phyloP scores from a whole-genome alignment of 352 stramenopile species.

The Globisporangium carolinianum region DNA sequence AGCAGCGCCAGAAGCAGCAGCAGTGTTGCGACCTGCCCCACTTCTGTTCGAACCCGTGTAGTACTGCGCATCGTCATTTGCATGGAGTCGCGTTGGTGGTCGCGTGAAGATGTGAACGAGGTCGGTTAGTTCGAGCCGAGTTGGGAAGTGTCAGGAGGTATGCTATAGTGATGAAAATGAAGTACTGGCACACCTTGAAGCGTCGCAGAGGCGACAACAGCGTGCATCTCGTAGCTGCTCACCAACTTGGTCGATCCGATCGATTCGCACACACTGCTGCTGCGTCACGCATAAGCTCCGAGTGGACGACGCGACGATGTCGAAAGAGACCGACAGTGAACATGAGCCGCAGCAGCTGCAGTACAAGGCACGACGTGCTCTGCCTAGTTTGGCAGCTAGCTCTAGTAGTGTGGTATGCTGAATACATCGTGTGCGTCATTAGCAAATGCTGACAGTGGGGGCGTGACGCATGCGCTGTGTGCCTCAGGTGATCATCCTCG shows the following conservation, averaged over 20 bases:
- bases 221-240: not conserved
- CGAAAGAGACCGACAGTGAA: conserved; percentile 82
- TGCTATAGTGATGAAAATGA: not conserved
- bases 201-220: not conserved
- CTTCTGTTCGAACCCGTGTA: not conserved
- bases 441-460: not conserved
- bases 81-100: not conserved
- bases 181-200: not conserved
- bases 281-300: not conserved
- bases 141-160: not conserved
- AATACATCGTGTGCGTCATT: not conserved
- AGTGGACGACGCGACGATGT: conserved; percentile 27
- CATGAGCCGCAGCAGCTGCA: conserved; percentile 78
- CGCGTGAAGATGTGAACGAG: not conserved
- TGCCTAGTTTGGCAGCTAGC: not conserved
- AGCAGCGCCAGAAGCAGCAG: not conserved
- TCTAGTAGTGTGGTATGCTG: not conserved
- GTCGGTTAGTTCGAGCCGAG: no score
- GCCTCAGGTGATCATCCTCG: conserved; percentile 88
- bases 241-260: not conserved
- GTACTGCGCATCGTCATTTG: not conserved
- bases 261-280: not conserved
- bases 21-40: not conserved
- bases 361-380: conserved; percentile 55
- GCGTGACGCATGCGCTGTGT: not conserved